Conservation (phyloP, 2,329 filamentous ascomycete genomes). For the Byssoonygena ceratinophila region DNA sequence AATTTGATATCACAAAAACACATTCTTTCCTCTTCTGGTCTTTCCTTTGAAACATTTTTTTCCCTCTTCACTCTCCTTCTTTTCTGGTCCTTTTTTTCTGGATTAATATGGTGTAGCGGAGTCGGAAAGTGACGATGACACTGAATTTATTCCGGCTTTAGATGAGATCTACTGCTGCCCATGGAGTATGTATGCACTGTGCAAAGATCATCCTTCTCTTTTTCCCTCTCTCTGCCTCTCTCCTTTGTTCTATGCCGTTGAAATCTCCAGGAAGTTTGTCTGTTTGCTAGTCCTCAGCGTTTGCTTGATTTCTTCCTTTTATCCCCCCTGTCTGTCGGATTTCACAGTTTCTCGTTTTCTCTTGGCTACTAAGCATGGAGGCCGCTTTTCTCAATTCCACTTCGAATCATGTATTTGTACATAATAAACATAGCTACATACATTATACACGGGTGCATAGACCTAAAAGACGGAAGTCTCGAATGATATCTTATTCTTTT, state of each 20-base stretch:
- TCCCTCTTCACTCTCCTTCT: neutral
- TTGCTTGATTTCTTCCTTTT: neutral
- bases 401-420: slow-evolving; percentile 4
- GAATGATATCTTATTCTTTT: no score
- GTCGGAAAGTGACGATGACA: slow-evolving; percentile 5
- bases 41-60: slow-evolving; percentile 5
- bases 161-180: slow-evolving; percentile 1
- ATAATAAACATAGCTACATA: neutral
- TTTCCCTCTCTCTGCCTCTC: neutral
- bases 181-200: slow-evolving; percentile 4
- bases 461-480: no score
- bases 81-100: neutral
- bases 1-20: no score
- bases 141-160: neutral
- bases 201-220: neutral
- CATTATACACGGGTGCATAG: neutral
- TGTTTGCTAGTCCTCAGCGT: neutral
- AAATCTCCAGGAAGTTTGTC: no score
- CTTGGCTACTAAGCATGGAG: neutral
- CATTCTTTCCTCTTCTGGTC: no score
- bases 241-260: neutral
- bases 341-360: neutral
- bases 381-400: neutral
- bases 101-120: neutral
- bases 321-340: no score